Evolutionary conservation across 1,139 yeast genomes (phyloP).

Genomic region (Diutina ranongensis): DNA sequence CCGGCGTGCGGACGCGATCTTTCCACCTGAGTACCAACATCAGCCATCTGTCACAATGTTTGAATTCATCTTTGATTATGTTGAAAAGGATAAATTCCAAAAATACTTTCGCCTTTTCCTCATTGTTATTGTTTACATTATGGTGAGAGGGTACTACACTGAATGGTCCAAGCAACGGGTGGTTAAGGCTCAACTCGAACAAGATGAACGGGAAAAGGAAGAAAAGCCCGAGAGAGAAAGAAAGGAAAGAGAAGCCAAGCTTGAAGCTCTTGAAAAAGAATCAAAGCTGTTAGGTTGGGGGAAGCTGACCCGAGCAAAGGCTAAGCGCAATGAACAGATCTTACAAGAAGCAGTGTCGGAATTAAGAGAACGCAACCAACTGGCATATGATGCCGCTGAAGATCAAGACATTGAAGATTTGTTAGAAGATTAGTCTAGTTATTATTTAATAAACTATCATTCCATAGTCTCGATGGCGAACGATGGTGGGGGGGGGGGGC

Average conservation of each 20-base stretch:
- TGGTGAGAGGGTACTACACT: constrained; percentile 26
- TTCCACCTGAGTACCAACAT: too few relatives aligned
- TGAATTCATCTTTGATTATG: constrained; percentile 25
- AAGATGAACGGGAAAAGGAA: constrained; percentile 20
- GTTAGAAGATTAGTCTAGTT: constrained; percentile 38
- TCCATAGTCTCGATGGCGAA: too few relatives aligned
- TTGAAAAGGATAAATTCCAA: constrained; percentile 22
- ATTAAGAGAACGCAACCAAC: constrained; percentile 31
- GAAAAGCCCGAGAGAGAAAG: constrained; percentile 8
- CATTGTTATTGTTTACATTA: constrained; percentile 24
- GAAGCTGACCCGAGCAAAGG: constrained; percentile 51
- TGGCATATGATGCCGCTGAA: constrained; percentile 43
- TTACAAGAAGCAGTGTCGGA: constrained; percentile 37
- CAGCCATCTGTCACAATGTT: constrained; percentile 11
- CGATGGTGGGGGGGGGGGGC: too few relatives aligned
- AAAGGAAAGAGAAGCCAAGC: not conserved
- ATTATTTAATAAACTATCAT: not conserved
- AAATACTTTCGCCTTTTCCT: constrained; percentile 29
- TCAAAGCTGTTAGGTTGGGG: constrained; percentile 67
- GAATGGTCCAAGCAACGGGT: constrained; percentile 19
- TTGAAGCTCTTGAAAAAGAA: constrained; percentile 19
- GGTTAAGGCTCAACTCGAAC: constrained; percentile 8
- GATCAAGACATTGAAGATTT: constrained; percentile 59
- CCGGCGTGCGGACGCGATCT: too few relatives aligned
- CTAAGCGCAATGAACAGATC: constrained; percentile 40